These are phyloP conservation scores for Auricularia sp. DNA, from an alignment of 768 basidiomycete genomes.

Conservation along the genomic window DNA sequence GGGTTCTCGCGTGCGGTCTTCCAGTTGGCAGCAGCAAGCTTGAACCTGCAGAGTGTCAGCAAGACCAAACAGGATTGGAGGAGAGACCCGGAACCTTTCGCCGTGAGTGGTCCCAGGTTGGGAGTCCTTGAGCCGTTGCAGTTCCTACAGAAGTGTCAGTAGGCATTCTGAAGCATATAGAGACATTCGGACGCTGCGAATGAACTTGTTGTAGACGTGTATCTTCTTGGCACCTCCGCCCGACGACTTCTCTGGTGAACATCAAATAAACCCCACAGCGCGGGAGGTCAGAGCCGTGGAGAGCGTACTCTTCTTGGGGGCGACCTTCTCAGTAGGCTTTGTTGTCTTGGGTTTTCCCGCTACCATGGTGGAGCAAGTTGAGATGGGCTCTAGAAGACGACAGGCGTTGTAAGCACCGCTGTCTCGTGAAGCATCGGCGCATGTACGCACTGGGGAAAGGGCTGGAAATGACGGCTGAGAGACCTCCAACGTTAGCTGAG, in stretches of 20 bases:
- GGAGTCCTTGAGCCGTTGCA: background rate
- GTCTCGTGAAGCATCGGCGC: background rate
- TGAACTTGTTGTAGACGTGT: background rate
- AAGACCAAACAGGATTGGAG: background rate
- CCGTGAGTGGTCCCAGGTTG: background rate
- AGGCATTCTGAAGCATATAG: background rate
- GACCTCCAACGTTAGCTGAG: background rate
- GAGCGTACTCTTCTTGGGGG: background rate
- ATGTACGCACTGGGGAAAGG: background rate
- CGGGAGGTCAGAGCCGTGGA: background rate
- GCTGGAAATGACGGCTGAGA: background rate
- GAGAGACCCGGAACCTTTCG: background rate
- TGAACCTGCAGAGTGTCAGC: background rate
- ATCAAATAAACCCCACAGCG: background rate
- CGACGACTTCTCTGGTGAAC: background rate
- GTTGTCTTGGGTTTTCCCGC: background rate
- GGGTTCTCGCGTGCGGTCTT: conserved; percentile 1
- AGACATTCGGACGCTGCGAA: background rate
- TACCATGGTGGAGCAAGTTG: background rate
- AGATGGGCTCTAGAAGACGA: background rate
- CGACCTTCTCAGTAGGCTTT: background rate
- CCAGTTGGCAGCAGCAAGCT: conserved; percentile 1
- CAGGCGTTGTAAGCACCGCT: background rate
- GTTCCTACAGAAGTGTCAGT: background rate
- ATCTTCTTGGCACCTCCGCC: background rate